phyloP scores from a whole-genome alignment of 371 early-diverging fungal species.

The Mortierella sp. region DNA sequence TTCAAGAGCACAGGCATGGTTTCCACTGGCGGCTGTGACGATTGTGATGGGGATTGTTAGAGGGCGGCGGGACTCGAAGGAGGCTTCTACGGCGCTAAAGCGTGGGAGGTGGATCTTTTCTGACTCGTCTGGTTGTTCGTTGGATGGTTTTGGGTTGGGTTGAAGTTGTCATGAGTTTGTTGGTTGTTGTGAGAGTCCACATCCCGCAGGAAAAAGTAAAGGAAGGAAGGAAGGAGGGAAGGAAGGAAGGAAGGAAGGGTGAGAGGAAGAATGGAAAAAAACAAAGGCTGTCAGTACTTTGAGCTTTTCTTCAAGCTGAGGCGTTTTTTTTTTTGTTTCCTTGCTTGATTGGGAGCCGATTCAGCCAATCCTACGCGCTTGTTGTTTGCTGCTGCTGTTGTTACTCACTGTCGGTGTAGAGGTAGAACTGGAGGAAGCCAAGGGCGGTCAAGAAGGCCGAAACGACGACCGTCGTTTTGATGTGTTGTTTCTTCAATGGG shows the following conservation, averaged over 20 bases:
- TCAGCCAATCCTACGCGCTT: too few species aligned
- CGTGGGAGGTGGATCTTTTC: conserved; percentile 5
- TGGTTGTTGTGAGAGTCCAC: too few species aligned
- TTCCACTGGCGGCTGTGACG: conserved; percentile 71
- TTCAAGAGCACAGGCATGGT: conserved; percentile 72
- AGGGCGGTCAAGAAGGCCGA: conserved; percentile 8
- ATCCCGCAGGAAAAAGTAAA: neutral
- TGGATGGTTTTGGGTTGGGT: neutral
- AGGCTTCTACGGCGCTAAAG: conserved; percentile 29
- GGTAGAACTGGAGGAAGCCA: conserved; percentile 12
- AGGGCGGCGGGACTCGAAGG: conserved; percentile 27
- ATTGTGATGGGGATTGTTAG: conserved; percentile 59
- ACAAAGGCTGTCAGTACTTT: neutral
- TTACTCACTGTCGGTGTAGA: conserved; percentile 19
- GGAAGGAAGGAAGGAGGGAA: too few species aligned
- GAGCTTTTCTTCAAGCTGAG: too few species aligned
- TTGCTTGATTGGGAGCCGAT: too few species aligned
- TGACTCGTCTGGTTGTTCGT: neutral
- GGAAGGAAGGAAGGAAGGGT: too few species aligned
- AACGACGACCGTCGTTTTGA: conserved; percentile 6
- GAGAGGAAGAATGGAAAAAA: too few species aligned
- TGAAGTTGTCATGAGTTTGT: too few species aligned
- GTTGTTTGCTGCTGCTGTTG: too few species aligned
- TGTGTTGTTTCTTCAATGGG: neutral
- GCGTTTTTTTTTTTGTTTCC: too few species aligned